Evolutionary conservation across 768 basidiomycete genomes (phyloP).

Genomic region (Boletus fagicola): DNA sequence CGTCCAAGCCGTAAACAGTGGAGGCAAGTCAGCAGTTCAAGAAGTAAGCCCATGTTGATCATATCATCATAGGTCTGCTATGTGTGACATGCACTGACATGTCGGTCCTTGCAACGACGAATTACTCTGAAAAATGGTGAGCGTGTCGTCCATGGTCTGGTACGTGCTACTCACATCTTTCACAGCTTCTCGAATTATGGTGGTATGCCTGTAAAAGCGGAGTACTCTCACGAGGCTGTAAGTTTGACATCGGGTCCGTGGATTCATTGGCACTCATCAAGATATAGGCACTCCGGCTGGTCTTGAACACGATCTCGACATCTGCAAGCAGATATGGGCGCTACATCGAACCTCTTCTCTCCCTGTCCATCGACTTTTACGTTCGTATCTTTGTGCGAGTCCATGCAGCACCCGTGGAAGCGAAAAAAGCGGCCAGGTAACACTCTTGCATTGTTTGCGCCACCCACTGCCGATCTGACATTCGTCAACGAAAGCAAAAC

Average conservation of each 20-base stretch:
- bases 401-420: slow-evolving; percentile 68
- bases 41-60: background rate
- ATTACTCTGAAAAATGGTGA: slow-evolving; percentile 97
- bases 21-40: slow-evolving; percentile 53
- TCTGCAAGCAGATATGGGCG: slow-evolving; percentile 92
- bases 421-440: slow-evolving; percentile 79
- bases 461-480: slow-evolving; percentile 2
- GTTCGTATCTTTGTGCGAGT: slow-evolving; percentile 88
- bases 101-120: slow-evolving; percentile 87
- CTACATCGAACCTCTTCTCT: slow-evolving; percentile 84
- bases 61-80: slow-evolving; percentile 56
- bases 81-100: slow-evolving; percentile 97
- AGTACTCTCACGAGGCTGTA: slow-evolving; percentile 93
- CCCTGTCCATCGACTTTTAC: slow-evolving; percentile 96
- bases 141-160: background rate
- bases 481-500: slow-evolving; percentile 61
- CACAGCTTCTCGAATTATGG: slow-evolving; percentile 92
- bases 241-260: slow-evolving; percentile 24
- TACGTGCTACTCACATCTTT: background rate
- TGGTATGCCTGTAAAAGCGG: slow-evolving; percentile 84
- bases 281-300: slow-evolving; percentile 78
- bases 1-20: slow-evolving; percentile 83
- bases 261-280: slow-evolving; percentile 2
- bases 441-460: slow-evolving; percentile 18
- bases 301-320: slow-evolving; percentile 82